phyloP scores from a whole-genome alignment of 2,329 filamentous ascomycete species.

The Leptographium procerum region DNA sequence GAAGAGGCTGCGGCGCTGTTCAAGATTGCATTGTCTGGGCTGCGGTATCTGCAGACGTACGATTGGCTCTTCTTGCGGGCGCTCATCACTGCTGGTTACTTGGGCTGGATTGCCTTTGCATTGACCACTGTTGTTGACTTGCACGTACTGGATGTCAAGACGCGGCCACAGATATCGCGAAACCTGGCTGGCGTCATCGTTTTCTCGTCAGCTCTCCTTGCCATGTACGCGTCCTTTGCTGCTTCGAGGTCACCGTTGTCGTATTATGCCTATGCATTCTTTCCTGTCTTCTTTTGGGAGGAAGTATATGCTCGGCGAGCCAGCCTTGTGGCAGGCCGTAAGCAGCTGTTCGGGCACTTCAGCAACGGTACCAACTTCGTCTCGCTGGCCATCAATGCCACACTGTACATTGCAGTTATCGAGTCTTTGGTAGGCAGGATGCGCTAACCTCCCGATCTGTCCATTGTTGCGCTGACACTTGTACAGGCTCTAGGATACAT shows the following conservation, averaged over 20 bases:
- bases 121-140: constrained; percentile 79
- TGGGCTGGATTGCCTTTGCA: constrained; percentile 92
- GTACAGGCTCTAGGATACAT: constrained; percentile 84
- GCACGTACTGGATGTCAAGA: constrained; percentile 66
- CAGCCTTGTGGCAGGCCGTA: constrained; percentile 55
- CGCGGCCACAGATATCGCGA: constrained; percentile 52
- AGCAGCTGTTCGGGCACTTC: constrained; percentile 58
- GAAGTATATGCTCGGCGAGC: constrained; percentile 73
- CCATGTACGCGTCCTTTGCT: constrained; percentile 67
- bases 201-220: constrained; percentile 67
- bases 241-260: constrained; percentile 67
- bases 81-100: constrained; percentile 78
- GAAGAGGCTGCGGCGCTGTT: constrained; percentile 66
- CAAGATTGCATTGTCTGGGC: constrained; percentile 62
- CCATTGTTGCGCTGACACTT: background rate
- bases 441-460: constrained; percentile 5
- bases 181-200: constrained; percentile 45
- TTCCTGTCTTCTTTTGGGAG: constrained; percentile 94
- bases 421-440: constrained; percentile 55
- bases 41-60: constrained; percentile 93
- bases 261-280: constrained; percentile 87
- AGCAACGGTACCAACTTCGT: constrained; percentile 40
- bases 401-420: constrained; percentile 63
- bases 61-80: constrained; percentile 94
- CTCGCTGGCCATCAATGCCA: constrained; percentile 50